Evolutionary conservation across 2,329 filamentous ascomycete genomes (phyloP), one percentile per base, ranked within the genome.

Genomic region (Ascomycota sp.): DNA sequence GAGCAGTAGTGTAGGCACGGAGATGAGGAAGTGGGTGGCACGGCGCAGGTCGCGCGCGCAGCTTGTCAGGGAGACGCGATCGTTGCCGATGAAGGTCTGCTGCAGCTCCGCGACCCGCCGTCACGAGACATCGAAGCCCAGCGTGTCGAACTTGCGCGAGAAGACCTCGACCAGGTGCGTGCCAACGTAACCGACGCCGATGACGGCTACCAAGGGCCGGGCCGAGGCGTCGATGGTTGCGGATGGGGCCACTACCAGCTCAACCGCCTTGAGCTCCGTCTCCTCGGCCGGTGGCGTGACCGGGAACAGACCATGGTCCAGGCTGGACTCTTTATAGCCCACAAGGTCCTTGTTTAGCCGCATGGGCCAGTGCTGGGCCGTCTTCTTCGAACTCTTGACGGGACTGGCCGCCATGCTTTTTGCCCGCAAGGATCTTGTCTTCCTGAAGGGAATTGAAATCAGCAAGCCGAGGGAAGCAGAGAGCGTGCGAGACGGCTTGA

Each of bases 151-250:
- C 11, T 46, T 42, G 2, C 39, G 46, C 8, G 55, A 52, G 37
- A 66, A 66, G 11, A 47, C 51, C 6, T 49, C 43, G 29, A 63
- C 55, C 9, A 67, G 57, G 37, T 65, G 59, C 35, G 55, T 53
- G 7, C 63, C 63, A 5, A 67, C 62, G 42, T 66, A 67, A 29
- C 63, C 64, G 11, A 66, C 59, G 4, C 63, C 63, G 24, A 67
- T 58, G 26, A 66, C 52, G 34, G 59, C 61, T 21, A 31, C 30
- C 25, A 31, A 6, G 9, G 27, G 27, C 27, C 27, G 27, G 27
- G 27, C 27, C 9, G 8, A 9, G 27, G 9, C 9, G 27, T 27
- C 27, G 27, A 27, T 11, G 27, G 27, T 9, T 11, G 27, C 27
- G 27, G 27, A 27, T 9, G 9, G 9, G 27, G 27, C 27, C 27